phyloP scores from a whole-genome alignment of 805 yeast genomes.

The Yamadazyma akitaensis region DNA sequence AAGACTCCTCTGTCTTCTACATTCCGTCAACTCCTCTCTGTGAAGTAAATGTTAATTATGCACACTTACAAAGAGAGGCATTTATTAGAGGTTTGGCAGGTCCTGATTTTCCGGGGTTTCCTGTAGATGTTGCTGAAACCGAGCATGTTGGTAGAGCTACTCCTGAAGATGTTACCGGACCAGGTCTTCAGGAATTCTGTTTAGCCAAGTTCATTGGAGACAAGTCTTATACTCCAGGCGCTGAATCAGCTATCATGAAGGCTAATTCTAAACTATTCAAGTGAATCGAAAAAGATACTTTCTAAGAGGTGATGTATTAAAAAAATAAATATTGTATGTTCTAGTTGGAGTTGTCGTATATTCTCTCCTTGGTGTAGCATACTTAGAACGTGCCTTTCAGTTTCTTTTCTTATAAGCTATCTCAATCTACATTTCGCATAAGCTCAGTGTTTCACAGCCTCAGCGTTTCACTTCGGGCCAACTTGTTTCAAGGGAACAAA shows the following conservation, averaged over 20 bases:
- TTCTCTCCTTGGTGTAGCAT: too few species aligned
- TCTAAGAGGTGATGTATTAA: too few species aligned
- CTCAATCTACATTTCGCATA: too few species aligned
- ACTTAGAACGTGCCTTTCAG: not conserved
- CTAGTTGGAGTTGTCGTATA: too few species aligned
- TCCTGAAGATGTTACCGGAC: constrained; percentile 15
- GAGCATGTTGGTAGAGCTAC: constrained; percentile 19
- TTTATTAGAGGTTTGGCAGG: constrained; percentile 14
- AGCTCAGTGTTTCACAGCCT: too few species aligned
- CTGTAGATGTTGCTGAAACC: constrained; percentile 18
- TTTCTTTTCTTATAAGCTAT: too few species aligned
- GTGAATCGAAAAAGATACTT: not conserved
- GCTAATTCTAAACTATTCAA: constrained; percentile 8
- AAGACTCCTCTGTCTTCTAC: constrained; percentile 40
- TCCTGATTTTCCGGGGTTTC: constrained; percentile 28
- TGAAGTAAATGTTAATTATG: constrained; percentile 11
- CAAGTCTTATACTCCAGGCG: constrained; percentile 10
- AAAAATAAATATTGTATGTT: too few species aligned
- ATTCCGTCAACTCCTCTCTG: constrained; percentile 34
- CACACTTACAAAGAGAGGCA: constrained; percentile 6
- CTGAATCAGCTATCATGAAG: constrained; percentile 7
- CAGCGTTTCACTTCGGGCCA: too few species aligned
- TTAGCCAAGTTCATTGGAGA: constrained; percentile 15
- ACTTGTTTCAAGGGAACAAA: too few species aligned
- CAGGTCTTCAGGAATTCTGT: constrained; percentile 18